Evolutionary conservation across 2,329 filamentous ascomycete genomes (phyloP), one percentile per base, ranked within the genome.

Genomic region (Sclerotiophoma versabilis): DNA sequence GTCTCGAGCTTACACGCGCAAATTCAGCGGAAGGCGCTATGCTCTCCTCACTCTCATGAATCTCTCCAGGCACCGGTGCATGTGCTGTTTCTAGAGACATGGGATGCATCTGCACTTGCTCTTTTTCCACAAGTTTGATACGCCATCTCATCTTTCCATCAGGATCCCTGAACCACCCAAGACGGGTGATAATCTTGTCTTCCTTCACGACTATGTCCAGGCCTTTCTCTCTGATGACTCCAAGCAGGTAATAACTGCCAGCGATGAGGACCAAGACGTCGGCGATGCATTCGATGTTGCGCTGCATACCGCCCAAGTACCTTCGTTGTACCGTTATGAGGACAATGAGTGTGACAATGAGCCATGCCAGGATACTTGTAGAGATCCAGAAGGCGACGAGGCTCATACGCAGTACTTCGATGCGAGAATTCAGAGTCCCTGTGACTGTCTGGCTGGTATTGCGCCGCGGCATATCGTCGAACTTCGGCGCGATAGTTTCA

Each of bases 111-210:
- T 6, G 15, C 11, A 34, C 15, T 15, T 42, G 23, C 5, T 27
- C 38, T 4, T 10, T 17, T 26, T 49, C 47, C 23, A 34, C 47
- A 17, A 49, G 7, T 19, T 51, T 19, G 20, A 38, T 38, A 14
- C 34, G 37, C 39, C 39, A 52, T 20, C 49, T 45, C 49, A 39
- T 25, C 5, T 10, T 33, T 11, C 49, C 41, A 15, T 46, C 33
- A n/a, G n/a, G 5, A 33, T 46, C 49, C 11, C 39, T 46, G 15
- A 46, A 52, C 49, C 41, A 52, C 2, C 49, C 49, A 22, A 52
- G 19, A 5, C 27, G 15, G 11, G 39, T 45, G 7, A 37, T 14
- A 5, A 38, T 32, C 2, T 10, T 38, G n/a, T 38, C 33, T 10
- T 52, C 39, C 20, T 45, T 25, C 14, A 42, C 14, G 4, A 52